phyloP scores from a whole-genome alignment of 345 rosid genomes.

The Murraya paniculata region DNA sequence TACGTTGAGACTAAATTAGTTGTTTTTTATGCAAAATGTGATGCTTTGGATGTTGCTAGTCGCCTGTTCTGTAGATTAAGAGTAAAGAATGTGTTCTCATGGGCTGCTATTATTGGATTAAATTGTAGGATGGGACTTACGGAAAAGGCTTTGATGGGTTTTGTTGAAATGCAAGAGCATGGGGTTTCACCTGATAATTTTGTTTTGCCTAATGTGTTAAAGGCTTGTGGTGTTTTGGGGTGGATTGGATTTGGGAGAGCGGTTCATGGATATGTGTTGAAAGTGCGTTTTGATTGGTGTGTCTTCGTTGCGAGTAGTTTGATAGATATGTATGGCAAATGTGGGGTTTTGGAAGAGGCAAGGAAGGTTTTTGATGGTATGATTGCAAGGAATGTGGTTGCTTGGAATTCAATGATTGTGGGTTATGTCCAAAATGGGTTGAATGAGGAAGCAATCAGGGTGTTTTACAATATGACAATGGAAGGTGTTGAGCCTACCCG shows the following conservation, averaged over 20 bases:
- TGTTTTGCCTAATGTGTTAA: conserved; percentile 66
- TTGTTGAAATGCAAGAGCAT: conserved; percentile 51
- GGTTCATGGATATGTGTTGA: conserved; percentile 62
- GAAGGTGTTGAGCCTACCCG: conserved; percentile 55
- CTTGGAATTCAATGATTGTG: conserved; percentile 67
- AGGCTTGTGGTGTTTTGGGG: conserved; percentile 65
- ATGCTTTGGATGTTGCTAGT: conserved; percentile 41
- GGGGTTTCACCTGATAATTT: conserved; percentile 68
- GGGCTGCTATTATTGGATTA: conserved; percentile 86
- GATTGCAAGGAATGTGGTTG: conserved; percentile 46
- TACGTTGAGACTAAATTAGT: conserved; percentile 64
- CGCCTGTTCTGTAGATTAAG: conserved; percentile 41
- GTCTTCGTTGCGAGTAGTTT: conserved; percentile 74
- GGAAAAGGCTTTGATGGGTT: conserved; percentile 53
- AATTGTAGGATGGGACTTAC: conserved; percentile 47
- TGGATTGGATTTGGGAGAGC: conserved; percentile 59
- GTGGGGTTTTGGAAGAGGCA: conserved; percentile 57
- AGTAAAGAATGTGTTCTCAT: conserved; percentile 61
- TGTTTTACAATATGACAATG: conserved; percentile 49
- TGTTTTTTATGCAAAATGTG: conserved; percentile 67
- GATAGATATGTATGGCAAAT: conserved; percentile 65
- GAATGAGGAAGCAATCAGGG: conserved; percentile 47
- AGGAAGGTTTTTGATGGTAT: conserved; percentile 56
- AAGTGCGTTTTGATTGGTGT: conserved; percentile 52
- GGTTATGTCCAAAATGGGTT: conserved; percentile 60